Evolutionary conservation across 768 basidiomycete genomes (phyloP).

Genomic region (Tylopilus intermedius): DNA sequence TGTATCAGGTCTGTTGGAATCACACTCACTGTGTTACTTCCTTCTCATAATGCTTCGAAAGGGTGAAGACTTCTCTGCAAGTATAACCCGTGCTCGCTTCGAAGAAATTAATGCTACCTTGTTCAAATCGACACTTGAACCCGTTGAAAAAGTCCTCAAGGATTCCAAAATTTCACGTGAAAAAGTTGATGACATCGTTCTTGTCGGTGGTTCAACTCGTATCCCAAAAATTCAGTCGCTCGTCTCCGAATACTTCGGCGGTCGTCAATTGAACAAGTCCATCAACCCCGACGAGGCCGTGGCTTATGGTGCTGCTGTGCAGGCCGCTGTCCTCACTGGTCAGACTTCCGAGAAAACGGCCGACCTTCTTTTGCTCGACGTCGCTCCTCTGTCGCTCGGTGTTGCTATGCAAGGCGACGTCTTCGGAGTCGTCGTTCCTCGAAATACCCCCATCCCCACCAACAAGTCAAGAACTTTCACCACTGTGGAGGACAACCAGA

Average conservation of each 20-base stretch:
- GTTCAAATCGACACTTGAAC: conserved; percentile 97
- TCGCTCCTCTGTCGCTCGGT: conserved; percentile 96
- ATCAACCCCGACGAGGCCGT: conserved; percentile 99
- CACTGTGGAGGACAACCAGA: conserved; percentile 99
- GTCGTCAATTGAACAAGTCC: conserved; percentile 97
- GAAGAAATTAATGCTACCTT: conserved; percentile 95
- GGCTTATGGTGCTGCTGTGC: conserved; percentile 98
- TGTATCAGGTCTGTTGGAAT: conserved; percentile 67
- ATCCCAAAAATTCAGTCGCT: conserved; percentile 98
- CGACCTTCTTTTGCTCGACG: conserved; percentile 97
- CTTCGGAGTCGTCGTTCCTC: conserved; percentile 98
- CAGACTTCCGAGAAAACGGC: conserved; percentile 99
- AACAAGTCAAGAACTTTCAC: conserved; percentile 99
- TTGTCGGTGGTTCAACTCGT: conserved; percentile 99
- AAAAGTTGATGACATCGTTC: conserved; percentile 98
- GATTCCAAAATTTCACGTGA: conserved; percentile 97
- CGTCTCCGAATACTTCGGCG: conserved; percentile 97
- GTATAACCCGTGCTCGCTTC: conserved; percentile 98
- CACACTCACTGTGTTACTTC: background rate
- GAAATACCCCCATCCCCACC: conserved; percentile 99
- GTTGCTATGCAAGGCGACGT: conserved; percentile 99
- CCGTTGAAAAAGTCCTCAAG: conserved; percentile 98
- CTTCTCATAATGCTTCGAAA: conserved; percentile 28
- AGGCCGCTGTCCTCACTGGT: conserved; percentile 97
- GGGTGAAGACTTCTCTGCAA: conserved; percentile 98